Evolutionary conservation across 2,329 filamentous ascomycete species (phyloP).

Genomic region (Cordyceps farinosa): DNA sequence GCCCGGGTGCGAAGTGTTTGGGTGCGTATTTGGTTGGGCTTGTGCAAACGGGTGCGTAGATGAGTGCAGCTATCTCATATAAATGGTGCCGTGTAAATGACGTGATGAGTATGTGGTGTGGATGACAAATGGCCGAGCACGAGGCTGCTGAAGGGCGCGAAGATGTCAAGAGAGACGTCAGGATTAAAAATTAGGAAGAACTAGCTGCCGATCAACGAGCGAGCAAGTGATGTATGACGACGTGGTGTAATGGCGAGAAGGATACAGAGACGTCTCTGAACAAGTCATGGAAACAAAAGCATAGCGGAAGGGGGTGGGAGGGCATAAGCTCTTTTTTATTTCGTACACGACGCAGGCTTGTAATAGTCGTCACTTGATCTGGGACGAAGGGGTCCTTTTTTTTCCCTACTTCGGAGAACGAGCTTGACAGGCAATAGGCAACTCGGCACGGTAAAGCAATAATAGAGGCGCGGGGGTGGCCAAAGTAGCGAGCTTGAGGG

Average conservation of each 20-base stretch:
- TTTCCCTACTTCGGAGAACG: background rate
- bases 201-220: constrained; percentile 14
- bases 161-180: background rate
- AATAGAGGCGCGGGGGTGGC: background rate
- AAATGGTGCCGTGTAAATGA: background rate
- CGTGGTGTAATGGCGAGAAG: background rate
- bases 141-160: constrained; percentile 4
- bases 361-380: constrained; percentile 9
- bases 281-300: background rate
- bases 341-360: background rate
- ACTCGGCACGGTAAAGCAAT: background rate
- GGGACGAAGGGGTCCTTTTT: constrained; percentile 3
- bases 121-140: constrained; percentile 8
- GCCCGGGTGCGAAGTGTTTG: background rate
- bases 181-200: constrained; percentile 5
- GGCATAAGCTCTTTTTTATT: constrained; percentile 16
- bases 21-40: background rate
- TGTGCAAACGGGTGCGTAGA: background rate
- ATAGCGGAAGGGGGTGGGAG: background rate
- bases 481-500: background rate
- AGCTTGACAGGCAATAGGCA: background rate
- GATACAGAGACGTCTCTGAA: background rate
- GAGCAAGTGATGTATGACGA: background rate
- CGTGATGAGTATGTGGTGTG: background rate
- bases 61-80: background rate